Evolutionary conservation across 495 filamentous ascomycete species (phyloP).

Genomic region (Annulohypoxylon nitens): DNA sequence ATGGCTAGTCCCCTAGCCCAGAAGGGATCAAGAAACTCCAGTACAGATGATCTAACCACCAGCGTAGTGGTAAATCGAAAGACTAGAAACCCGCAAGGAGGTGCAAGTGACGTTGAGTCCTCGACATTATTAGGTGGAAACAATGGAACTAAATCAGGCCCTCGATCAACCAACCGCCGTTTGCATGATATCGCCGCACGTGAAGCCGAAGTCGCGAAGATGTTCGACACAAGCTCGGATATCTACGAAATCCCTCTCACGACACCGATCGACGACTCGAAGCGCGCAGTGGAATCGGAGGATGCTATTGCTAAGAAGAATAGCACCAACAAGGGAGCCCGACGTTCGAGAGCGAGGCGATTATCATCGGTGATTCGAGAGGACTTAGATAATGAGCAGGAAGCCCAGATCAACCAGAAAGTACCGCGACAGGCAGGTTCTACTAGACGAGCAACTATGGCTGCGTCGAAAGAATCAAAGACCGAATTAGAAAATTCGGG

Average conservation of each 20-base stretch:
- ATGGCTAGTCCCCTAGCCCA: slow-evolving; percentile 48
- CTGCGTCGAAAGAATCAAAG: slow-evolving; percentile 51
- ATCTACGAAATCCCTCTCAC: slow-evolving; percentile 54
- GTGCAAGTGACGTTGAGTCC: slow-evolving; percentile 22
- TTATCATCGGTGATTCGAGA: slow-evolving; percentile 44
- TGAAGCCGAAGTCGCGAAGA: slow-evolving; percentile 45
- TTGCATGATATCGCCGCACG: slow-evolving; percentile 47
- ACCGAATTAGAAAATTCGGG: slow-evolving; percentile 32
- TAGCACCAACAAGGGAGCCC: slow-evolving; percentile 26
- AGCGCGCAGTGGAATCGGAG: slow-evolving; percentile 22
- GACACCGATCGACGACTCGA: slow-evolving; percentile 43
- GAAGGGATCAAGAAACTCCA: slow-evolving; percentile 32
- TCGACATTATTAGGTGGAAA: slow-evolving; percentile 15
- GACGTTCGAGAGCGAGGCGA: slow-evolving; percentile 47
- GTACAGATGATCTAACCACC: slow-evolving; percentile 44
- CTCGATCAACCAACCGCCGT: slow-evolving; percentile 40
- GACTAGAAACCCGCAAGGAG: slow-evolving; percentile 46
- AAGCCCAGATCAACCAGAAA: slow-evolving; percentile 36
- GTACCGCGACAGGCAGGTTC: slow-evolving; percentile 21
- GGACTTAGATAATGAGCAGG: slow-evolving; percentile 38
- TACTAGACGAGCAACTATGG: slow-evolving; percentile 59
- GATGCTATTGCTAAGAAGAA: slow-evolving; percentile 29
- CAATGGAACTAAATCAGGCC: slow-evolving; percentile 6
- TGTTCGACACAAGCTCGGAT: slow-evolving; percentile 38
- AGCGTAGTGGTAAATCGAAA: slow-evolving; percentile 52